Evolutionary conservation across 495 filamentous ascomycete genomes (phyloP), one percentile per base, ranked within the genome.

Genomic region (Daldinia caldariorum): DNA sequence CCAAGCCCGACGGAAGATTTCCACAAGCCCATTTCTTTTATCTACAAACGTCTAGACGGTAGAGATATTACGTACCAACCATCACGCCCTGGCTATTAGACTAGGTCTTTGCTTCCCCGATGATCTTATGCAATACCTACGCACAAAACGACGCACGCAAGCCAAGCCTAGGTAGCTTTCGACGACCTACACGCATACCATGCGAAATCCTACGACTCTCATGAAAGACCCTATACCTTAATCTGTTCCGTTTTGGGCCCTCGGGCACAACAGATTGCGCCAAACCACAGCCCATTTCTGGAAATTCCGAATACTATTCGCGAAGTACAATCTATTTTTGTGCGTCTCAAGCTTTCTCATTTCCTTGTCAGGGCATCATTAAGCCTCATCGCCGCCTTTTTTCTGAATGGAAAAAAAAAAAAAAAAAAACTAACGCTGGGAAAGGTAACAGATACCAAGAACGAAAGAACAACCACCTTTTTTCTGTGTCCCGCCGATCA

Each of bases 261-360:
- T 5, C 34, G 1, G 34, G 34, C 9, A 35, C 34, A 35, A 35
- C 34, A 35, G 34, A 35, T 35, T 5, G 34, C 2, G 34, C 34
- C 34, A 35, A 35, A 35, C 34, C 34, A 35, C 34, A 65, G 49
- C 65, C 63, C 38, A 64, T 18, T 55, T 68, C 54, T 47, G 38
- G 64, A 63, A 66, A 75, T 60, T 57, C 53, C 61, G 50, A 70
- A 72, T 75, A 60, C 69, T 71, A 73, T 74, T 72, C 38, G 63
- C 56, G 31, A 59, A 55, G 41, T 73, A 74, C 74, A 75, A 75
- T 77, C 72, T 77, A 64, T 56, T 72, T 61, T 66, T 41, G 37
- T 37, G 61, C 67, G 64, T 67, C 67, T 67, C 61, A 43, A 66
- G 63, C 69, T 72, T 68, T 68, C 60, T 64, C 57, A 65, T 72